Conservation (phyloP, 1,284 basidiomycete species). For the Apiotrichum akiyoshidainum region DNA sequence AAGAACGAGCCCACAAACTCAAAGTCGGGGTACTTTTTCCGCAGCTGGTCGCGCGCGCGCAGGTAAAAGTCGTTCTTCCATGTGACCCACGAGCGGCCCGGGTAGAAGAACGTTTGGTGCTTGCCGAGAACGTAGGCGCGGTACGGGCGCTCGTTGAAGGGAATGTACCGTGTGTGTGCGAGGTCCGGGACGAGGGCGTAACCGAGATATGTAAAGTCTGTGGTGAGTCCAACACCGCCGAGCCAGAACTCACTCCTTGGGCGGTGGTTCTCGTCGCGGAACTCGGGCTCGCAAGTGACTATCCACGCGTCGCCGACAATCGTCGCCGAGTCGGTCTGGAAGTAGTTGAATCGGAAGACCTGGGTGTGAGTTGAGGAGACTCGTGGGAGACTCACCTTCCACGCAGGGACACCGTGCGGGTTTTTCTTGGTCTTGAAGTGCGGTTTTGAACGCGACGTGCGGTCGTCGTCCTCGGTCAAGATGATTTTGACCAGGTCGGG, state of each 20-base stretch:
- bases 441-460: neutral
- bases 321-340: neutral
- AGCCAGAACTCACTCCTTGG: neutral
- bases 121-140: constrained; percentile 10
- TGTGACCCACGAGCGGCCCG: neutral
- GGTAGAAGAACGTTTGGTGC: constrained; percentile 12
- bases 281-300: constrained; percentile 12
- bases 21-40: constrained; percentile 4
- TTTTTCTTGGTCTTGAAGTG: constrained; percentile 1
- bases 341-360: constrained; percentile 12
- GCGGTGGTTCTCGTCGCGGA: neutral
- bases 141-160: constrained; percentile 5
- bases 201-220: constrained; percentile 10
- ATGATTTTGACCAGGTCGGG: constrained; percentile 5
- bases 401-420: constrained; percentile 6
- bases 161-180: constrained; percentile 1
- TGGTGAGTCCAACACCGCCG: neutral
- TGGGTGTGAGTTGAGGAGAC: neutral
- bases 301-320: constrained; percentile 6
- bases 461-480: constrained; percentile 4
- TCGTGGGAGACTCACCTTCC: constrained; percentile 1
- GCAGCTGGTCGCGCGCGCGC: neutral
- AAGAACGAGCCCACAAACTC: constrained; percentile 11
- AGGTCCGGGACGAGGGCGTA: constrained; percentile 5
- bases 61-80: constrained; percentile 1